A percentile compares a stretch with the other conserved stretches of the same genome.
phyloP scores from a whole-genome alignment of 352 stramenopile genomes.

The Globisporangium megalacanthum region DNA sequence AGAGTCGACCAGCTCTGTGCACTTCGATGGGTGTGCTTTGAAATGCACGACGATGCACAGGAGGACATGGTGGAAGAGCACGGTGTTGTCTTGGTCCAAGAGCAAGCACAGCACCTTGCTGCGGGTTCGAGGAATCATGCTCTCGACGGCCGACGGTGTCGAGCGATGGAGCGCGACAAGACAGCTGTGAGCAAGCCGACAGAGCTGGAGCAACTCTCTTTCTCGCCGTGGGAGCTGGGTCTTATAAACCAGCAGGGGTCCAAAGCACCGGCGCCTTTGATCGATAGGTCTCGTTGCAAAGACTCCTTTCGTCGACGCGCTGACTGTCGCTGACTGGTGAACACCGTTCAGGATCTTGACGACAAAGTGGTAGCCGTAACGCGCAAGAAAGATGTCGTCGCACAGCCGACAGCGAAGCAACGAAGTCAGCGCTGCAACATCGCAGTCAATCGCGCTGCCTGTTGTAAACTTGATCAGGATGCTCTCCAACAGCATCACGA shows the following conservation, averaged over 20 bases:
- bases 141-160: conserved; percentile 2
- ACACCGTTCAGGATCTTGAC: conserved; percentile 9
- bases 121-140: conserved; percentile 12
- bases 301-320: neutral
- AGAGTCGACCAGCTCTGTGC: conserved; percentile 10
- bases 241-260: conserved; percentile 6
- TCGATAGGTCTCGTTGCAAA: neutral
- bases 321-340: neutral
- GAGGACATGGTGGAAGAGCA: conserved; percentile 11
- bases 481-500: conserved; percentile 9
- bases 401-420: conserved; percentile 7
- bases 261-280: neutral
- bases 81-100: conserved; percentile 1
- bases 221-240: neutral
- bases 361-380: conserved; percentile 13
- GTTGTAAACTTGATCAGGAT: conserved; percentile 10
- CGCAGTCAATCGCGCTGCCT: conserved; percentile 6
- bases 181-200: conserved; percentile 13
- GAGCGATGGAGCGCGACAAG: conserved; percentile 5
- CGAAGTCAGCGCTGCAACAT: conserved; percentile 10
- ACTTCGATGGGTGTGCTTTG: conserved; percentile 10
- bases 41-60: conserved; percentile 10
- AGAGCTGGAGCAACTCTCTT: conserved; percentile 14
- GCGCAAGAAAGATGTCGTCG: conserved; percentile 7
- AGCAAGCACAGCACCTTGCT: conserved; percentile 9